Percentiles rank a stretch among this genome's conserved stretches.
Conservation (phyloP, 2,329 filamentous ascomycete species). For the Lasiodiplodia sp. region DNA sequence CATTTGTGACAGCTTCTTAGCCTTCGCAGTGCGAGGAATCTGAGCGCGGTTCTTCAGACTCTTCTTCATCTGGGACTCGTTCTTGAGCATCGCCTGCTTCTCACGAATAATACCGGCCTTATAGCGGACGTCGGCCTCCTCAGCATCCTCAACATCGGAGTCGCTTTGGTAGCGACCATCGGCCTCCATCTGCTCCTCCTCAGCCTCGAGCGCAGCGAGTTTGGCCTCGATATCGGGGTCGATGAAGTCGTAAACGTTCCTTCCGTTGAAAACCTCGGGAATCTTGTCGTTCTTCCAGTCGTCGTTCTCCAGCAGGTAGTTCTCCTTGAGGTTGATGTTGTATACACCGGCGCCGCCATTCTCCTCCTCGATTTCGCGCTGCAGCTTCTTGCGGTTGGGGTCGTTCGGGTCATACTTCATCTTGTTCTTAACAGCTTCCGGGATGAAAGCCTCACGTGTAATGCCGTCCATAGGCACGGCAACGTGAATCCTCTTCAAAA, state of each 20-base stretch:
- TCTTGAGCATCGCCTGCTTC: slow-evolving; percentile 90
- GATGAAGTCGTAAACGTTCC: slow-evolving; percentile 97
- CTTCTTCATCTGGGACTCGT: slow-evolving; percentile 95
- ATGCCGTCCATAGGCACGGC: slow-evolving; percentile 88
- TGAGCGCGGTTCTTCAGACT: slow-evolving; percentile 95
- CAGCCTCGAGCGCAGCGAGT: slow-evolving; percentile 88
- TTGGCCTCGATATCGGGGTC: slow-evolving; percentile 97
- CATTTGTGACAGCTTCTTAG: slow-evolving; percentile 86
- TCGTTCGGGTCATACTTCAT: slow-evolving; percentile 93
- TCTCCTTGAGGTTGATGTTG: slow-evolving; percentile 88
- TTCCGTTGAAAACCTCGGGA: slow-evolving; percentile 91
- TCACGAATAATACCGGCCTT: slow-evolving; percentile 96
- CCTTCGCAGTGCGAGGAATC: slow-evolving; percentile 82
- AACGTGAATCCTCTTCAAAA: slow-evolving; percentile 94
- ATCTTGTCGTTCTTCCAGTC: slow-evolving; percentile 98
- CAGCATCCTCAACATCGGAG: slow-evolving; percentile 81
- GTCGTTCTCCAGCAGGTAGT: slow-evolving; percentile 85
- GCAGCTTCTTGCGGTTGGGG: slow-evolving; percentile 80
- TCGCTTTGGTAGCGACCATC: slow-evolving; percentile 88
- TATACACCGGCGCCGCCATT: slow-evolving; percentile 95
- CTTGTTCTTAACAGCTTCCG: slow-evolving; percentile 78
- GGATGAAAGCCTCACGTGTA: slow-evolving; percentile 82
- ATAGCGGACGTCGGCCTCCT: slow-evolving; percentile 84
- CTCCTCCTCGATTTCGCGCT: slow-evolving; percentile 87
- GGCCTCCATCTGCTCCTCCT: slow-evolving; percentile 89